A percentile compares a stretch with the other conserved stretches of the same genome.
Conservation (phyloP, 805 yeast species). For the Barnettozyma sp. region DNA sequence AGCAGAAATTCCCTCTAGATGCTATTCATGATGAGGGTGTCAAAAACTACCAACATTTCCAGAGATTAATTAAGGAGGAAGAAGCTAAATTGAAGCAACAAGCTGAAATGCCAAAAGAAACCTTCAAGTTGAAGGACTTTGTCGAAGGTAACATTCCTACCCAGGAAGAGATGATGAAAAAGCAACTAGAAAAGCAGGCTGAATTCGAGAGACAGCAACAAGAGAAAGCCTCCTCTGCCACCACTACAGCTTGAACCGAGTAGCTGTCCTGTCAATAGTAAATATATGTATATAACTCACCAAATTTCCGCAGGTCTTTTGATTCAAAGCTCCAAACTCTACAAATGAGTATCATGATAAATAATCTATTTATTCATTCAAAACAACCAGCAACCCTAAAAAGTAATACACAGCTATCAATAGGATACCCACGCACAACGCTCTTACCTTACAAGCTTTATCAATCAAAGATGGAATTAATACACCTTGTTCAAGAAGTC, state of each 20-base stretch:
- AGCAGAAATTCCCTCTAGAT: constrained; percentile 65
- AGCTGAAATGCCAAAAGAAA: constrained; percentile 75
- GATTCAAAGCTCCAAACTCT: too few species aligned
- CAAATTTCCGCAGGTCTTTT: too few species aligned
- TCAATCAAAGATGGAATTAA: too few species aligned
- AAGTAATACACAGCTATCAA: neutral
- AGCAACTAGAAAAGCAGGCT: constrained; percentile 36
- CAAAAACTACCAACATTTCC: constrained; percentile 76
- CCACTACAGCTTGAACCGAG: constrained; percentile 5
- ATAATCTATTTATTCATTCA: constrained; percentile 3
- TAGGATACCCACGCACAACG: neutral
- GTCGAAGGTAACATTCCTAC: constrained; percentile 77
- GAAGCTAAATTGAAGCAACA: constrained; percentile 53
- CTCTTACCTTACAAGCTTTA: too few species aligned
- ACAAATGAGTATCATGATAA: constrained; percentile 1
- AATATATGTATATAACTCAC: constrained; percentile 3
- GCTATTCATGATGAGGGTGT: constrained; percentile 88
- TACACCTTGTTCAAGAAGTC: constrained; percentile 34
- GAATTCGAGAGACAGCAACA: constrained; percentile 27
- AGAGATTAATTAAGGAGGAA: constrained; percentile 79
- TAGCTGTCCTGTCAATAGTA: neutral
- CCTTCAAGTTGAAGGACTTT: constrained; percentile 76
- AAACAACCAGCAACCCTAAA: constrained; percentile 2
- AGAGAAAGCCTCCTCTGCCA: constrained; percentile 7
- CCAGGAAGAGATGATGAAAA: constrained; percentile 53